These are phyloP conservation scores for Leccinum incarnatum DNA, from an alignment of 768 basidiomycete species.

Conservation along the genomic window DNA sequence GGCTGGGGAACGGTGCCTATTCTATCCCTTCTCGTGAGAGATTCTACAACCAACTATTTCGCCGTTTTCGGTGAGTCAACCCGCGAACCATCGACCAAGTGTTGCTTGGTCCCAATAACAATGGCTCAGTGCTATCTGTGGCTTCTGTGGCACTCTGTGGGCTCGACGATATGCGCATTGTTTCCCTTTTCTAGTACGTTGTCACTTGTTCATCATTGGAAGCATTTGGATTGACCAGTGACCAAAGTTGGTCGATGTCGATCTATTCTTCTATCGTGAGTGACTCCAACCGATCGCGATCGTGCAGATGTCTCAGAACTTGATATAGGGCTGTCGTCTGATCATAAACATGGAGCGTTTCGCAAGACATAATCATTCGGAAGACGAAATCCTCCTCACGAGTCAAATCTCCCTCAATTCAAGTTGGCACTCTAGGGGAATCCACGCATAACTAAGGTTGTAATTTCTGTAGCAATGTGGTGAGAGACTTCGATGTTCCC, in stretches of 20 bases:
- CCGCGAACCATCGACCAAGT: background rate
- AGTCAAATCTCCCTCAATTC: constrained; percentile 6
- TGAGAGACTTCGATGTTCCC: background rate
- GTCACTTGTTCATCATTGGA: background rate
- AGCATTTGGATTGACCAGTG: background rate
- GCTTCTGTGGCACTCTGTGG: background rate
- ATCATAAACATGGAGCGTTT: constrained; percentile 25
- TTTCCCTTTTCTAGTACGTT: constrained; percentile 5
- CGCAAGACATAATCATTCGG: background rate
- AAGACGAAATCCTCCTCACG: constrained; percentile 11
- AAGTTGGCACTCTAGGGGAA: background rate
- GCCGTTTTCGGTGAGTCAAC: constrained; percentile 36
- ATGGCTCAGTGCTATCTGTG: constrained; percentile 8
- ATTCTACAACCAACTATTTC: constrained; percentile 44
- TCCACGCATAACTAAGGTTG: background rate
- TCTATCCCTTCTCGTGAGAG: constrained; percentile 40
- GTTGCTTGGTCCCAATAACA: background rate
- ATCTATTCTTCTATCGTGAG: constrained; percentile 19
- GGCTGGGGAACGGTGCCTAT: constrained; percentile 44
- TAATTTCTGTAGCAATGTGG: background rate
- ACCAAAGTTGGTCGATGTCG: constrained; percentile 16
- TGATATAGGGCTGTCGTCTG: constrained; percentile 22
- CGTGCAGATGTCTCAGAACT: background rate
- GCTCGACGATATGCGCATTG: constrained; percentile 2
- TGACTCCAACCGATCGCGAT: background rate